These are phyloP conservation scores for Debaryomyces singareniensis DNA, from an alignment of 1,139 yeast species.

Conservation along the genomic window DNA sequence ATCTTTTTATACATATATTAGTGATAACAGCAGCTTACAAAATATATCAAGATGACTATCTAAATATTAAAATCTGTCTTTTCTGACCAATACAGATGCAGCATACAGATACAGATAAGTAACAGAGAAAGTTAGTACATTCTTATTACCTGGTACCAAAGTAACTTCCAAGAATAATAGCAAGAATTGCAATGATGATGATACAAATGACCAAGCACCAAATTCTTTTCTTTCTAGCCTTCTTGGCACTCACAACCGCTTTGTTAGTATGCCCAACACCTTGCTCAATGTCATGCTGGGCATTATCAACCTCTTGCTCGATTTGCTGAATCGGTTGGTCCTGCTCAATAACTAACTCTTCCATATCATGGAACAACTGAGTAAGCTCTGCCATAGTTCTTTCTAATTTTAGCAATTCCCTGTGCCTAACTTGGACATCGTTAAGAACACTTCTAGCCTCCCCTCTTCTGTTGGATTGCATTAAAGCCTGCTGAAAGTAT, in stretches of 20 bases:
- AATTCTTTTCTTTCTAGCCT: constrained; percentile 87
- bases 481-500: constrained; percentile 87
- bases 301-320: constrained; percentile 73
- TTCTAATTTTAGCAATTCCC: constrained; percentile 91
- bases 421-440: constrained; percentile 95
- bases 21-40: too few relatives aligned
- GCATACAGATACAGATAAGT: background rate
- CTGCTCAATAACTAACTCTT: constrained; percentile 92
- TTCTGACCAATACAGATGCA: too few relatives aligned
- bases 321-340: constrained; percentile 82
- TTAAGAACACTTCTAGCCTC: constrained; percentile 93
- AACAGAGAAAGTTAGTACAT: background rate
- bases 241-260: constrained; percentile 84
- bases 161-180: constrained; percentile 54
- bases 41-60: too few relatives aligned
- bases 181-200: constrained; percentile 56
- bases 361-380: constrained; percentile 93
- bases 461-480: constrained; percentile 91
- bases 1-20: too few relatives aligned
- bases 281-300: constrained; percentile 86
- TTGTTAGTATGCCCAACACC: constrained; percentile 93
- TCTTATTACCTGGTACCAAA: constrained; percentile 21
- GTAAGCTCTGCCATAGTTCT: constrained; percentile 94
- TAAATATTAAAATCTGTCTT: too few relatives aligned
- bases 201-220: constrained; percentile 72